Conservation (phyloP, 1,139 yeast species). For the Candida dubliniensis region DNA sequence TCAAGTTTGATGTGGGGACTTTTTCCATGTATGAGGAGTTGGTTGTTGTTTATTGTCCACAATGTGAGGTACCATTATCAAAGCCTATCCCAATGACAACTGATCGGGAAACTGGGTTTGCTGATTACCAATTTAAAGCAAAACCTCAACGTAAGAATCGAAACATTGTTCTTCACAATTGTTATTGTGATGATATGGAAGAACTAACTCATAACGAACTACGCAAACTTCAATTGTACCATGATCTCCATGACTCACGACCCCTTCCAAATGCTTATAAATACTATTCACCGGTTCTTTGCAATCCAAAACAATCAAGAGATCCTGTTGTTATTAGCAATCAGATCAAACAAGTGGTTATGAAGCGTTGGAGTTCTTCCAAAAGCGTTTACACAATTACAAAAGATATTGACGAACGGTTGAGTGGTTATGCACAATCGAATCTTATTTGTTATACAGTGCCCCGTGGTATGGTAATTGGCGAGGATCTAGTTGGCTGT, state of each 20-base stretch:
- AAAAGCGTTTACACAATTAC: too few species aligned
- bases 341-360: not conserved
- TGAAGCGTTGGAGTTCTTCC: not conserved
- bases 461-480: conserved; percentile 17
- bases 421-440: conserved; percentile 9
- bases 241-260: conserved; percentile 17
- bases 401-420: not conserved
- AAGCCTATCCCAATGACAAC: conserved; percentile 18
- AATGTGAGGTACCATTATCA: conserved; percentile 16
- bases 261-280: conserved; percentile 18
- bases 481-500: conserved; percentile 34
- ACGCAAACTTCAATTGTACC: conserved; percentile 23
- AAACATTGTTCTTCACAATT: conserved; percentile 1
- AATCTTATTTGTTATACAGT: conserved; percentile 23
- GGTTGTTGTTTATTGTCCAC: conserved; percentile 20
- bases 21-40: conserved; percentile 7
- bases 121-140: conserved; percentile 19
- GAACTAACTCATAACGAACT: conserved; percentile 21
- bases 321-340: conserved; percentile 1
- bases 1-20: conserved; percentile 3
- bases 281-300: conserved; percentile 7
- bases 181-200: conserved; percentile 6
- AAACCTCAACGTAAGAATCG: not conserved
- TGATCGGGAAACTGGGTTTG: conserved; percentile 22
- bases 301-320: conserved; percentile 1